Evolutionary conservation across 352 stramenopile genomes (phyloP).

Genomic region (Globisporangium emineosum): DNA sequence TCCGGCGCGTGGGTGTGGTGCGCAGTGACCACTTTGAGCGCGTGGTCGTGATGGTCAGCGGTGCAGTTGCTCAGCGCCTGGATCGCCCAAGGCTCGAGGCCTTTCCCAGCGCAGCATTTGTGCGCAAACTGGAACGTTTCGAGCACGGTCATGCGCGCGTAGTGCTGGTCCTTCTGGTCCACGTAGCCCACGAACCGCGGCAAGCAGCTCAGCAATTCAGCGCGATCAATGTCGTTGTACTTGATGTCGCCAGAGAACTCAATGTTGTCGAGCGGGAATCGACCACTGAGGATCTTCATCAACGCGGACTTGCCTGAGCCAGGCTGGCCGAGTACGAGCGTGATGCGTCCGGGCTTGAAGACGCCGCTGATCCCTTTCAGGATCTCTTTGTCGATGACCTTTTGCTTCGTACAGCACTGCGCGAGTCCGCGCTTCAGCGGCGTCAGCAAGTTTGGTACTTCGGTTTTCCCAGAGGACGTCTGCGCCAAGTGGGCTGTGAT

Average conservation of each 20-base stretch:
- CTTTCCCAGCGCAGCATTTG: conserved; percentile 52
- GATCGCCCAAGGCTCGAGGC: conserved; percentile 34
- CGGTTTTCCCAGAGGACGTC: conserved; percentile 9
- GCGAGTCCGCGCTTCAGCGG: conserved; percentile 9
- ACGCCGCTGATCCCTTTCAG: conserved; percentile 22
- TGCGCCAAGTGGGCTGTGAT: conserved; percentile 27
- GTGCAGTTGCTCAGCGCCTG: conserved; percentile 39
- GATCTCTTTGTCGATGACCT: conserved; percentile 29
- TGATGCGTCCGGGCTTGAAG: conserved; percentile 23
- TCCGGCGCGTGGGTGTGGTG: conserved; percentile 38
- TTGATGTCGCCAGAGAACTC: conserved; percentile 35
- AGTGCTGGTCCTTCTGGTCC: conserved; percentile 82
- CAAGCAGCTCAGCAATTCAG: conserved; percentile 21
- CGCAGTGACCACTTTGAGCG: conserved; percentile 28
- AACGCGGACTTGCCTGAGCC: conserved; percentile 44
- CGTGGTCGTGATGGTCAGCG: conserved; percentile 29
- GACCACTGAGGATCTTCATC: conserved; percentile 37
- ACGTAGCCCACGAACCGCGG: conserved; percentile 41
- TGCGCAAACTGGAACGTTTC: conserved; percentile 94
- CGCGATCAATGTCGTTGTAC: conserved; percentile 36
- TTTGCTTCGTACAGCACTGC: conserved; percentile 16
- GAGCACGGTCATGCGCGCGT: conserved; percentile 85
- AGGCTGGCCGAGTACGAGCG: conserved; percentile 24
- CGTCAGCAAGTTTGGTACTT: conserved; percentile 28
- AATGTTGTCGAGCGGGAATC: conserved; percentile 46